These are phyloP conservation scores for Cryptomeria japonica DNA, from an alignment of 75 land plant species.

Conservation along the genomic window DNA sequence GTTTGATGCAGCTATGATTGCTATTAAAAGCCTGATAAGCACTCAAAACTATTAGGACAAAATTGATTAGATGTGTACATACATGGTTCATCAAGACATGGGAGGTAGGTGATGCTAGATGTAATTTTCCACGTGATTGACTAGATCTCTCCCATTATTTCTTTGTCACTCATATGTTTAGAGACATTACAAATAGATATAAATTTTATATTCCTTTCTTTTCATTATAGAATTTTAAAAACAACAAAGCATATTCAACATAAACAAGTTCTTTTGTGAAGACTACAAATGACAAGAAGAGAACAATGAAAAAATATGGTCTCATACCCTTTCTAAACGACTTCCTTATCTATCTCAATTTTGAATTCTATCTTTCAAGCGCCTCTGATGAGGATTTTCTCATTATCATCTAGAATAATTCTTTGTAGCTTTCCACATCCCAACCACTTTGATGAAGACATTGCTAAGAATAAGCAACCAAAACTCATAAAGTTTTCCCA, in stretches of 20 bases:
- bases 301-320: no score
- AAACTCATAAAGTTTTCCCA: no score
- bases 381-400: constrained; percentile 82
- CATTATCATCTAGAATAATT: constrained; percentile 88
- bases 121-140: constrained; percentile 95
- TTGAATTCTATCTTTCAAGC: constrained; percentile 97
- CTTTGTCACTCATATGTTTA: constrained; percentile 89
- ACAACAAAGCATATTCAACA: neutral
- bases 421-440: constrained; percentile 90
- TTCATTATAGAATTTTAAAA: neutral
- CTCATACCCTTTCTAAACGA: constrained; percentile 81
- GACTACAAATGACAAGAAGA: neutral
- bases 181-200: constrained; percentile 44
- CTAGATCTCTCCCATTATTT: constrained; percentile 96
- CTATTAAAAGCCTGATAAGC: neutral
- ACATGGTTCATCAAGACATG: constrained; percentile 93
- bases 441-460: constrained; percentile 73
- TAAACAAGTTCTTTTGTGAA: neutral
- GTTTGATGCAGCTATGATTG: no score
- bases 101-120: constrained; percentile 91
- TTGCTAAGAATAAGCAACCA: no score
- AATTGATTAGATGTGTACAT: constrained; percentile 24
- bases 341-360: constrained; percentile 83
- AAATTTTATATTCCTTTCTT: neutral
- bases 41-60: neutral